Base-by-base conservation (phyloP, 2,329 filamentous ascomycete species). In the Aciculosporium take region DNA sequence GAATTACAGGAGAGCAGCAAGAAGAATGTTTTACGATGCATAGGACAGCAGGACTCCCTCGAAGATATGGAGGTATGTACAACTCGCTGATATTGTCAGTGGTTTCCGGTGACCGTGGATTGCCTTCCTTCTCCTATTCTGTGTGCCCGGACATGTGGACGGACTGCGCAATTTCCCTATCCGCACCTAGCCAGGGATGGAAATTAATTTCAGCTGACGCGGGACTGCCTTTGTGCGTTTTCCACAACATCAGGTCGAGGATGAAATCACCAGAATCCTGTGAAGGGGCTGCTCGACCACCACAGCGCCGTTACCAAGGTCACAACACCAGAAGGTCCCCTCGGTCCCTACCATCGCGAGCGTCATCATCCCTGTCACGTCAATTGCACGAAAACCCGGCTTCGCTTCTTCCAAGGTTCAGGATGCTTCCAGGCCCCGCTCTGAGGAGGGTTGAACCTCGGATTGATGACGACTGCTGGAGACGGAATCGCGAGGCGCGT, bases 1-100 rank as follows among this genome's bases (percentile, higher is more conserved):
- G 91, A 98, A 64, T 79, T 98, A 67, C 91, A 98, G 64, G 91
- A 98, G 67, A 96, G 87, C 64, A 96, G 89, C 64, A 98, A 96
- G 70, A 98, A 98, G 78, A 96, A 96, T 57, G 87, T 98, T 31
- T 67, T 98, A 49, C 74, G 91, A 48, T 94, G 89, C 57, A 98
- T 98, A 58, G 84, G 85, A 43, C 91, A 96, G 59, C 89, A 98
- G 64, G 91, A 98, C 64, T 93, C 88, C 46, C 71, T 98, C 43
- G 91, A 98, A 67, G 91, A 98, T 58, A 94, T 96, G 81, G 91
- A 98, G 86, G 91, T 98, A 66, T 78, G 85, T 79, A 49, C 27
- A 17, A 15, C 40, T 24, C 31, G 40, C 21, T 44, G 20, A 49
- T 44, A 42, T 49, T 40, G 33, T 43, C 42, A 40, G 48, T 47